A percentile compares a stretch with the other conserved stretches of the same genome.
Evolutionary conservation across 176 grass and related monocot genomes (phyloP).

Genomic region (Raddia distichophylla): DNA sequence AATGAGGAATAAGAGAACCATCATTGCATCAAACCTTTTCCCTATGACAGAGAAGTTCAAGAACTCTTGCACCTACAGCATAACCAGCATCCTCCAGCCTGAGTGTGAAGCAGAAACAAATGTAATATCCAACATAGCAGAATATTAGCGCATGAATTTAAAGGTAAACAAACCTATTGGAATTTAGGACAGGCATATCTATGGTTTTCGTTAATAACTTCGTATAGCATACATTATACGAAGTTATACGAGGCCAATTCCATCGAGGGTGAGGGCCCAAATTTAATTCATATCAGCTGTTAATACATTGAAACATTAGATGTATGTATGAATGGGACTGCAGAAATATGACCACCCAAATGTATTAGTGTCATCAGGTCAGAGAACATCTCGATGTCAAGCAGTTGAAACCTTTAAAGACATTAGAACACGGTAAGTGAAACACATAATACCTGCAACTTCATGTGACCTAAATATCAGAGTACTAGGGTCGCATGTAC

Average conservation of each 20-base stretch:
- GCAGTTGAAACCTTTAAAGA: constrained; percentile 12
- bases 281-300: neutral
- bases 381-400: constrained; percentile 27
- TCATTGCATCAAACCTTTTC: constrained; percentile 63
- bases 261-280: neutral
- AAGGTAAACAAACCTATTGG: no score
- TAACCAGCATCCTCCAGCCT: constrained; percentile 97
- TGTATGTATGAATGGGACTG: neutral
- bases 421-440: neutral
- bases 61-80: constrained; percentile 92
- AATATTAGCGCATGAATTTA: neutral
- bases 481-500: neutral
- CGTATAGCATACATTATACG: no score
- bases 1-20: constrained; percentile 8
- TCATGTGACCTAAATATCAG: constrained; percentile 7
- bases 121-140: neutral
- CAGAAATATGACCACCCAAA: constrained; percentile 26
- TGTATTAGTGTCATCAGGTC: neutral
- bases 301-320: neutral
- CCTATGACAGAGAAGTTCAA: constrained; percentile 95
- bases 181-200: constrained; percentile 10
- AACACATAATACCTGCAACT: constrained; percentile 20
- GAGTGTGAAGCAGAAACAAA: constrained; percentile 29
- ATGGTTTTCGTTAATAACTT: no score
- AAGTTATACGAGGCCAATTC: no score